Evolutionary conservation across 2,329 filamentous ascomycete genomes (phyloP).

Genomic region (Pseudogymnoascus sp.): DNA sequence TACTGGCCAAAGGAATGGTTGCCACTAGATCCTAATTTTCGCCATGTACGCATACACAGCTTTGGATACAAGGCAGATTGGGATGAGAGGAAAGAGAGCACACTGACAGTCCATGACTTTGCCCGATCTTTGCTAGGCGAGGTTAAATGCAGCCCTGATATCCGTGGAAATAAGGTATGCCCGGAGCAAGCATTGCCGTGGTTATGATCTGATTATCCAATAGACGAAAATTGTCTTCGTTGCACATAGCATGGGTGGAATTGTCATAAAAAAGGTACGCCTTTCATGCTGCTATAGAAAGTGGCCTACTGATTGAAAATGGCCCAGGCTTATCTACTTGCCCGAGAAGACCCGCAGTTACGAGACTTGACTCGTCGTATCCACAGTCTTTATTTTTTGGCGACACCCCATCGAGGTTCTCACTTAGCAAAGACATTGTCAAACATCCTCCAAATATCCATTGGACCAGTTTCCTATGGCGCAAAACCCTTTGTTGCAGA

Average conservation of each 20-base stretch:
- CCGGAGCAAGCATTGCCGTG: neutral
- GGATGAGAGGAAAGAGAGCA: conserved; percentile 11
- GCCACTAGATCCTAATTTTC: conserved; percentile 27
- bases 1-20: conserved; percentile 40
- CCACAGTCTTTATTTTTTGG: conserved; percentile 29
- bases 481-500: conserved; percentile 25
- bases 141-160: conserved; percentile 22
- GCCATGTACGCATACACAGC: conserved; percentile 26
- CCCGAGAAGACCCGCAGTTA: conserved; percentile 19
- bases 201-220: neutral
- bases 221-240: conserved; percentile 25
- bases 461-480: neutral
- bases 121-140: conserved; percentile 28
- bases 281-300: neutral
- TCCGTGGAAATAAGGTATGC: conserved; percentile 16
- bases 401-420: conserved; percentile 30
- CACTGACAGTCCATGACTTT: conserved; percentile 30
- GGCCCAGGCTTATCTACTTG: conserved; percentile 17
- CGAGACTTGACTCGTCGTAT: conserved; percentile 17
- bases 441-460: neutral
- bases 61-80: conserved; percentile 33
- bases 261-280: conserved; percentile 30
- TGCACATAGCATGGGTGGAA: conserved; percentile 33
- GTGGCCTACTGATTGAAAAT: neutral
- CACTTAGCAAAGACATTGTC: conserved; percentile 19